These are phyloP conservation scores for Penicillium flavigenum DNA, from an alignment of 495 filamentous ascomycete species.

Conservation along the genomic window DNA sequence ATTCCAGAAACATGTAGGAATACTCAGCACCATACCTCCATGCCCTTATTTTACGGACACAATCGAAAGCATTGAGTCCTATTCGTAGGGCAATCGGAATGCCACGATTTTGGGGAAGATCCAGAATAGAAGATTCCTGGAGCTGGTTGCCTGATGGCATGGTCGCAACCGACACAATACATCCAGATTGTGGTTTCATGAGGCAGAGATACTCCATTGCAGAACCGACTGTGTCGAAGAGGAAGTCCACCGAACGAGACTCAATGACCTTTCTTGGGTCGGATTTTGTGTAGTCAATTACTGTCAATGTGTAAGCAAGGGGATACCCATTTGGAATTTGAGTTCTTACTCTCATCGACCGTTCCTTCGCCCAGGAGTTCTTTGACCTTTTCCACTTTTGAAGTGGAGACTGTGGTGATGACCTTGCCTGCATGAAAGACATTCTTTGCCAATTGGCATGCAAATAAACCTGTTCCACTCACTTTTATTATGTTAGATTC, in stretches of 20 bases:
- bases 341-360: slow-evolving; percentile 32
- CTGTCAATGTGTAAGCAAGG: slow-evolving; percentile 24
- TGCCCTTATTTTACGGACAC: slow-evolving; percentile 29
- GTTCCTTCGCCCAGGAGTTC: slow-evolving; percentile 36
- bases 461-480: slow-evolving; percentile 49
- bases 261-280: slow-evolving; percentile 41
- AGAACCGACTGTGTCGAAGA: slow-evolving; percentile 49
- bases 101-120: slow-evolving; percentile 30
- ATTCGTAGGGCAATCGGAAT: slow-evolving; percentile 35
- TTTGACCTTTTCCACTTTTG: slow-evolving; percentile 46
- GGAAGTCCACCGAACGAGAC: slow-evolving; percentile 49
- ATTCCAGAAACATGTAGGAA: slow-evolving; percentile 40
- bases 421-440: slow-evolving; percentile 49
- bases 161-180: slow-evolving; percentile 42
- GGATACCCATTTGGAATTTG: slow-evolving; percentile 19
- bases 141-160: slow-evolving; percentile 32
- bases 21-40: slow-evolving; percentile 41
- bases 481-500: slow-evolving; percentile 27
- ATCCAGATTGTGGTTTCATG: slow-evolving; percentile 37
- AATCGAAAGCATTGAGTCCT: slow-evolving; percentile 37
- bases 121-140: slow-evolving; percentile 20
- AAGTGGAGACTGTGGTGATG: slow-evolving; percentile 52
- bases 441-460: slow-evolving; percentile 51
- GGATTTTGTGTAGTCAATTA: slow-evolving; percentile 51
- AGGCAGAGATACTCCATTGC: slow-evolving; percentile 36